Conservation (phyloP, 2,329 filamentous ascomycete species). For the Hawksworthiomyces lignivorus region DNA sequence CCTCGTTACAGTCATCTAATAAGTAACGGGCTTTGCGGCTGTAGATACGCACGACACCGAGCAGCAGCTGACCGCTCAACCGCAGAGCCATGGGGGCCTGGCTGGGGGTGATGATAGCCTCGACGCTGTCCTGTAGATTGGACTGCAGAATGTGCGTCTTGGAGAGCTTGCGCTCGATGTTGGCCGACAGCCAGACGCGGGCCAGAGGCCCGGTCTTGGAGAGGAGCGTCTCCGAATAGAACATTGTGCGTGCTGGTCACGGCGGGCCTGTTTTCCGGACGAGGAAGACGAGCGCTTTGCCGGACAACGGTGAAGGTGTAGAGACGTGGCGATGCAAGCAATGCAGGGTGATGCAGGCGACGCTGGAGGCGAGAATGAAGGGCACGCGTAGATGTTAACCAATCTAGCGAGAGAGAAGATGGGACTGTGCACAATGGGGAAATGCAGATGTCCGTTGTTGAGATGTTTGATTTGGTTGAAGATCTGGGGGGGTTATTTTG, state of each 20-base stretch:
- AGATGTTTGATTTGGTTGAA: too few species aligned
- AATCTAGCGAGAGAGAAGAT: too few species aligned
- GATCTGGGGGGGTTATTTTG: too few species aligned
- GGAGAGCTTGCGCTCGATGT: conserved; percentile 95
- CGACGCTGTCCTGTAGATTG: conserved; percentile 89
- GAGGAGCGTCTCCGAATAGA: conserved; percentile 92
- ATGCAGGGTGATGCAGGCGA: too few species aligned
- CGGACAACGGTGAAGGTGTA: too few species aligned
- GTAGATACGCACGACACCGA: conserved; percentile 96
- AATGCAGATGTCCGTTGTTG: too few species aligned
- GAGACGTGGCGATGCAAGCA: too few species aligned
- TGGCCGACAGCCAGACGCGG: conserved; percentile 96
- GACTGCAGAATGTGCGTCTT: conserved; percentile 94
- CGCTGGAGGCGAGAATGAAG: too few species aligned
- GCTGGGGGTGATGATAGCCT: conserved; percentile 85
- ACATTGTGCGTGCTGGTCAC: conserved; percentile 70
- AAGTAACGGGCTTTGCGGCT: conserved; percentile 94
- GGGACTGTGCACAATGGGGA: too few species aligned
- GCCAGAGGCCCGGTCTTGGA: conserved; percentile 96
- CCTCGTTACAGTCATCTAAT: conserved; percentile 95
- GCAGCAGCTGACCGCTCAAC: conserved; percentile 83
- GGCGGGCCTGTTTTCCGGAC: conserved; percentile 10
- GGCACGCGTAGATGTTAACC: too few species aligned
- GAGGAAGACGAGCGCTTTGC: not conserved
- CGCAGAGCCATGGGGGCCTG: conserved; percentile 93